These are phyloP conservation scores for Boletus sp. DNA, from an alignment of 768 basidiomycete genomes.

Conservation along the genomic window DNA sequence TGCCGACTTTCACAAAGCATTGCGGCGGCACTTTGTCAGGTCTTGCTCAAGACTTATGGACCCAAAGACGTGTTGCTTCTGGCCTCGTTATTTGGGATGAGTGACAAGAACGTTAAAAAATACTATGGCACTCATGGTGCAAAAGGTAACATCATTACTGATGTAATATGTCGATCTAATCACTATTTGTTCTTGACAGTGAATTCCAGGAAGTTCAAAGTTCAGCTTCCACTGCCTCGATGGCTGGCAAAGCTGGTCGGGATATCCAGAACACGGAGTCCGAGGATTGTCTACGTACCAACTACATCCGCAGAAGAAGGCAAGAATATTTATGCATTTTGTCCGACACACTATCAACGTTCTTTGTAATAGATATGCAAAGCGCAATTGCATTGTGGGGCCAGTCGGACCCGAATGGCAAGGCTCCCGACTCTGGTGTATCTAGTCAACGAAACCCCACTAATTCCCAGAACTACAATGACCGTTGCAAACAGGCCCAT, in stretches of 20 bases:
- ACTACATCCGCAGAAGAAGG: background rate
- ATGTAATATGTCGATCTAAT: background rate
- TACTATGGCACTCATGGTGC: background rate
- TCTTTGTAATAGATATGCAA: background rate
- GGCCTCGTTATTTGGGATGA: slow-evolving; percentile 5
- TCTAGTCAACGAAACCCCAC: background rate
- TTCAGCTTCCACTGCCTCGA: background rate
- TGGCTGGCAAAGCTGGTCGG: background rate
- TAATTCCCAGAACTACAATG: background rate
- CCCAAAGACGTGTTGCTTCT: slow-evolving; percentile 13
- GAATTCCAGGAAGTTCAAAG: background rate
- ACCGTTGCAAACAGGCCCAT: slow-evolving; percentile 7
- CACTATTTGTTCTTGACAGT: background rate
- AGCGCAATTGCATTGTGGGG: background rate
- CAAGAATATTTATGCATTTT: background rate
- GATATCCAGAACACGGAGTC: background rate
- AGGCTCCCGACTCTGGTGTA: background rate
- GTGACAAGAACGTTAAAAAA: background rate
- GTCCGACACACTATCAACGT: background rate
- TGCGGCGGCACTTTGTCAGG: slow-evolving; percentile 11
- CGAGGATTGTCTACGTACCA: background rate
- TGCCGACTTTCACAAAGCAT: slow-evolving; percentile 1
- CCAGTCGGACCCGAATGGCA: background rate
- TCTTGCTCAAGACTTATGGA: slow-evolving; percentile 10
- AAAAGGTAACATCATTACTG: background rate